Evolutionary conservation across 2,329 filamentous ascomycete species (phyloP), one percentile per base, ranked within the genome.

Genomic region (Hypoxylon sp.): DNA sequence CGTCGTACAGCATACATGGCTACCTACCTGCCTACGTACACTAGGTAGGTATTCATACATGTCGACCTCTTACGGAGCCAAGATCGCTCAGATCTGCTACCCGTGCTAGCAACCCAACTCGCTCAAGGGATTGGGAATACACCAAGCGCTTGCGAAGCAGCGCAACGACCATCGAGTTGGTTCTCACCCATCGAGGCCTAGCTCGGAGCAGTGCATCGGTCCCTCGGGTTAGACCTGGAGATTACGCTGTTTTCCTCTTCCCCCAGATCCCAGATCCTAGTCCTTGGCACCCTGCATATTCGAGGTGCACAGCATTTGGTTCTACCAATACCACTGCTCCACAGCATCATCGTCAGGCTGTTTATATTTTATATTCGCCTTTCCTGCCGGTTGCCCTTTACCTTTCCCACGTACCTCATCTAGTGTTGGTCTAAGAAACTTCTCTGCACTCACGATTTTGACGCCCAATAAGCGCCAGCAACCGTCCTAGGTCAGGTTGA

Each of bases 151-250:
- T 64, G 22, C 50, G 40, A 61, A 54, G 57, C 56, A 52, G 64
- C 46, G 36, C 55, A 51, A 61, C 53, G 40, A 62, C 30, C 51
- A 61, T 57, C 52, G 24, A 50, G 46, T 57, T 50, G 40, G 53
- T 60, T 62, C 42, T 42, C 57, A 65, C 61, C 50, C 53, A 64
- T 62, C 67, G 64, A 61, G 64, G 53, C 57, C 51, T 69, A 56
- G 59, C 67, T 67, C 67, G 67, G 64, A 69, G 60, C 66, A 52
- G 26, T 61, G 54, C 61, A 59, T 54, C 50, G 12, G 44, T 50
- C 45, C 45, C 50, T 67, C 53, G 48, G 48, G 49, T 52, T 42
- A 58, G 54, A 65, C 36, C 51, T 65, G 36, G 51, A 67, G 54
- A 67, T 69, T 33, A 57, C 38, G 60, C 60, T 51, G 53, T 33